Evolutionary conservation across 2,329 filamentous ascomycete genomes (phyloP).

Genomic region (Alternaria dauci): DNA sequence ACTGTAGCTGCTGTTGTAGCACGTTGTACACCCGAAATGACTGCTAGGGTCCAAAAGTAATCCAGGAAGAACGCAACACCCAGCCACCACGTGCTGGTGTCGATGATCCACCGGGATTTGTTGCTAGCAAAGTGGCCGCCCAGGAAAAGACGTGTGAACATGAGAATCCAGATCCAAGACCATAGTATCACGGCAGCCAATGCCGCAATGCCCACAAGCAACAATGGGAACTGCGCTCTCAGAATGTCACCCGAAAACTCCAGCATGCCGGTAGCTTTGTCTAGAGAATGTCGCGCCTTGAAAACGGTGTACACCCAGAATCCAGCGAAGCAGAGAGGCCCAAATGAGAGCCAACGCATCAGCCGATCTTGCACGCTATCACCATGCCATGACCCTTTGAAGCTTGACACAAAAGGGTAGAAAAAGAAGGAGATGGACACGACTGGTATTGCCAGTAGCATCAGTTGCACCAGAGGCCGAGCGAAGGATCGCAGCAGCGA

Average conservation of each 20-base stretch:
- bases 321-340: conserved; percentile 76
- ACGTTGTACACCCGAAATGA: conserved; percentile 88
- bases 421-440: conserved; percentile 89
- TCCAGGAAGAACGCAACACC: conserved; percentile 91
- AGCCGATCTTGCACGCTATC: conserved; percentile 81
- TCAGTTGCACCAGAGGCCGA: conserved; percentile 78
- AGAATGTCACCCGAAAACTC: conserved; percentile 93
- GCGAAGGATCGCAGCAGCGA: conserved; percentile 88
- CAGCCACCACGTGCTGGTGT: conserved; percentile 91
- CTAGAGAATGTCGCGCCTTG: conserved; percentile 80
- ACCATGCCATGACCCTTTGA: conserved; percentile 78
- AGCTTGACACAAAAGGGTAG: conserved; percentile 90
- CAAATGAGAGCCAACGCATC: conserved; percentile 85
- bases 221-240: conserved; percentile 80
- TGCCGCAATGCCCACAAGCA: conserved; percentile 82
- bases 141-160: conserved; percentile 96
- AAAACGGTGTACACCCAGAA: conserved; percentile 86
- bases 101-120: conserved; percentile 75
- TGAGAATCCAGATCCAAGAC: conserved; percentile 95
- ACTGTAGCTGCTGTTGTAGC: conserved; percentile 93
- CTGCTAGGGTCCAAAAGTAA: conserved; percentile 92
- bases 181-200: conserved; percentile 80
- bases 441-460: conserved; percentile 83
- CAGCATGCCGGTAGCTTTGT: conserved; percentile 84
- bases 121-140: conserved; percentile 77